These are phyloP conservation scores for Magnusiomyces sp. DNA, from an alignment of 1,139 yeast species.

Conservation along the genomic window DNA sequence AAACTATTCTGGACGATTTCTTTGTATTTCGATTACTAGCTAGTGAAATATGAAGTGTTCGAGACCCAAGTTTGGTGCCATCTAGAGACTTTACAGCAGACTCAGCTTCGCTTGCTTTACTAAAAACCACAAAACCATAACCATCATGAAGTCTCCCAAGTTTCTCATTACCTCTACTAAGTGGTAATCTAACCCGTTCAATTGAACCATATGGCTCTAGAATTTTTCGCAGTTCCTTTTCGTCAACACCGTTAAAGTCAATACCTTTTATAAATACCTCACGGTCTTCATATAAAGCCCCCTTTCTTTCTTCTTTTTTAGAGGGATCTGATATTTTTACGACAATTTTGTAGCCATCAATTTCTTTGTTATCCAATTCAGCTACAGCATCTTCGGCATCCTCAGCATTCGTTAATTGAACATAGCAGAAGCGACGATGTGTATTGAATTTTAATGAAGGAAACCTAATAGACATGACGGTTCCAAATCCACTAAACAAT, in stretches of 20 bases:
- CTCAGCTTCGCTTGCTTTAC: slow-evolving; percentile 22
- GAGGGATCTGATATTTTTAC: slow-evolving; percentile 56
- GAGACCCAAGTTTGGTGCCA: slow-evolving; percentile 18
- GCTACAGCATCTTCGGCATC: slow-evolving; percentile 45
- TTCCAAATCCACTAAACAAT: slow-evolving; percentile 42
- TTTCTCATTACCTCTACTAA: slow-evolving; percentile 17
- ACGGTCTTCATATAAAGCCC: slow-evolving; percentile 44
- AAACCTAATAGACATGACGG: slow-evolving; percentile 48
- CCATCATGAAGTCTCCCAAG: slow-evolving; percentile 28
- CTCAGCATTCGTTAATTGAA: slow-evolving; percentile 44
- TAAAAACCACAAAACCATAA: slow-evolving; percentile 29
- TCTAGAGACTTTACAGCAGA: slow-evolving; percentile 20
- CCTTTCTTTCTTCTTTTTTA: slow-evolving; percentile 30
- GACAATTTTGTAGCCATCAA: slow-evolving; percentile 32
- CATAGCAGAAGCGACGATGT: slow-evolving; percentile 65
- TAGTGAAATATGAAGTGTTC: slow-evolving; percentile 20
- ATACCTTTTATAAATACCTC: slow-evolving; percentile 45
- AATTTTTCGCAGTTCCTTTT: slow-evolving; percentile 22
- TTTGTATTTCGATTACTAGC: slow-evolving; percentile 12
- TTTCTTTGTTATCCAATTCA: slow-evolving; percentile 24
- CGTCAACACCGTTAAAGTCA: slow-evolving; percentile 35
- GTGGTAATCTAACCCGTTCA: slow-evolving; percentile 31
- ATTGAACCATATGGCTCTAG: slow-evolving; percentile 42
- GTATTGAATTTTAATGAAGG: slow-evolving; percentile 55
- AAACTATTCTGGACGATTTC: slow-evolving; percentile 8